A percentile compares a stretch with the other conserved stretches of the same genome.
Conservation (phyloP, 345 rosid species). For the Citropsis articulata region DNA sequence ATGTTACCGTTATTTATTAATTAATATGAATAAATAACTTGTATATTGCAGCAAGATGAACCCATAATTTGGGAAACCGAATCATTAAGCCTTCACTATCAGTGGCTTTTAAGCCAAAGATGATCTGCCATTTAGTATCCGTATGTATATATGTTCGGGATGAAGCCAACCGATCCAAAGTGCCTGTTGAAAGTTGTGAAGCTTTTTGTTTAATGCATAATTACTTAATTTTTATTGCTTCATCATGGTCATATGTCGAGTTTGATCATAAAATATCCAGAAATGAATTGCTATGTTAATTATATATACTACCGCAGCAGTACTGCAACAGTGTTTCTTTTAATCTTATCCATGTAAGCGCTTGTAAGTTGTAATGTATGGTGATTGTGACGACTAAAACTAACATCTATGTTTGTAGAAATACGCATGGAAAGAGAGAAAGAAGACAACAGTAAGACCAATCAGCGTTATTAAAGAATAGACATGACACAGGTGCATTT, state of each 20-base stretch:
- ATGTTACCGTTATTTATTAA: neutral
- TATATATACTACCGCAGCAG: no score
- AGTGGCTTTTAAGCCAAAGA: neutral
- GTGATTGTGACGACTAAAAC: neutral
- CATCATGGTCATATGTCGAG: no score
- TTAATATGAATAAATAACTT: neutral
- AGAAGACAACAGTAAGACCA: neutral
- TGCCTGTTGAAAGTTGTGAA: neutral
- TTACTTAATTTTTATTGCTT: no score
- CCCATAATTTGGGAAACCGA: neutral
- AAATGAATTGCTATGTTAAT: no score
- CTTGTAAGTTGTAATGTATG: neutral
- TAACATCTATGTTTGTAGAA: neutral
- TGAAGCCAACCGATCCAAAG: neutral
- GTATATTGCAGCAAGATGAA: neutral
- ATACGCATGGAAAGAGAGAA: neutral
- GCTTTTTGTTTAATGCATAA: neutral
- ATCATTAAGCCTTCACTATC: neutral
- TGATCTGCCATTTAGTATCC: no score
- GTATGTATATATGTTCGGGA: neutral
- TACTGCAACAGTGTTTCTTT: no score
- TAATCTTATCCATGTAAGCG: no score
- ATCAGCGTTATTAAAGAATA: no score
- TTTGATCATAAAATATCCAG: no score
- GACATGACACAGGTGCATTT: no score